Evolutionary conservation across 148 eudicot genomes (phyloP).

Genomic region (Fagopyrum homotropicum): DNA sequence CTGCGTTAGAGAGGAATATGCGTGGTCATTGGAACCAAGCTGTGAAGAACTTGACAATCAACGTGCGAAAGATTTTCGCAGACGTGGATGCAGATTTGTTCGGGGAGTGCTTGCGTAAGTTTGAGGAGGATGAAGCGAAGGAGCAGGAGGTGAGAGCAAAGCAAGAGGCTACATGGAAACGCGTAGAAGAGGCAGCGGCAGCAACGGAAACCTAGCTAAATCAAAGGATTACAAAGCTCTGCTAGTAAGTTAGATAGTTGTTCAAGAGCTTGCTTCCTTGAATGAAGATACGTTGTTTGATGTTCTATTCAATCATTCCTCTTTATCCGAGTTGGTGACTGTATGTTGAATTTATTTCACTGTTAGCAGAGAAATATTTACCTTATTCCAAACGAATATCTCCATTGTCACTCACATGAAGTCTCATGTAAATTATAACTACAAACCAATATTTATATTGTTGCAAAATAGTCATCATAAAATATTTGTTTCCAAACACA

Average conservation of each 20-base stretch:
- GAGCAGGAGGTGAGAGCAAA: slow-evolving; percentile 38
- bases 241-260: not conserved
- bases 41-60: slow-evolving; percentile 61
- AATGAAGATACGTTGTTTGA: not conserved
- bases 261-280: not conserved
- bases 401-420: too few species aligned
- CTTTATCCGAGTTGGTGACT: not conserved
- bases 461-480: not conserved
- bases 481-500: too few species aligned
- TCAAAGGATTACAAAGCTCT: not conserved
- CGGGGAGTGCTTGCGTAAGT: slow-evolving; percentile 55
- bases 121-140: slow-evolving; percentile 54
- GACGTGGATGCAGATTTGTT: slow-evolving; percentile 64
- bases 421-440: too few species aligned
- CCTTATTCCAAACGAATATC: too few species aligned
- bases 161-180: slow-evolving; percentile 60
- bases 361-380: not conserved
- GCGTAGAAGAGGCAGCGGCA: slow-evolving; percentile 56
- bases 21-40: slow-evolving; percentile 70
- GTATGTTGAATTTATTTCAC: not conserved
- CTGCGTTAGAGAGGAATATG: slow-evolving; percentile 64
- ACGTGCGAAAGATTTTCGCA: slow-evolving; percentile 59
- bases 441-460: too few species aligned
- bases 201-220: slow-evolving; percentile 29
- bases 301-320: not conserved